These are phyloP conservation scores for Solanum chacoense DNA, from an alignment of 305 asterid species.

Conservation along the genomic window DNA sequence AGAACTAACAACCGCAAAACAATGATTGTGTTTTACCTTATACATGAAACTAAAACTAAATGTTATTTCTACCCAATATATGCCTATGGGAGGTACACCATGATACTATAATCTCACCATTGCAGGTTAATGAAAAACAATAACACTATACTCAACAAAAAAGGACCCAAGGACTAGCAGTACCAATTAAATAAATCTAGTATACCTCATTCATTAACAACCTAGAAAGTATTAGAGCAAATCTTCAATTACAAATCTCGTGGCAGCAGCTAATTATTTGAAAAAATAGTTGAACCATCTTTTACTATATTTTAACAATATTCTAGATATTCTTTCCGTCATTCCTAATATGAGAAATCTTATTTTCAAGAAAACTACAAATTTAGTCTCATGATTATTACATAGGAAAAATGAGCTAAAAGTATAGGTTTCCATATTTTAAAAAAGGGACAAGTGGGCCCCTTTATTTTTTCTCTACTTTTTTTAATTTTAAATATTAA, in stretches of 20 bases:
- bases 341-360: no score
- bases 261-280: neutral
- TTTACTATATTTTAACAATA: neutral
- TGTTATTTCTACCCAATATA: neutral
- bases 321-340: no score
- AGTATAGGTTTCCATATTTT: no score
- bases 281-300: neutral
- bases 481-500: no score
- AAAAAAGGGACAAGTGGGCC: no score
- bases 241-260: neutral
- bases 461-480: no score
- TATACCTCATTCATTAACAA: neutral
- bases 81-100: neutral
- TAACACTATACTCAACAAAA: neutral
- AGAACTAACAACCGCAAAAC: neutral
- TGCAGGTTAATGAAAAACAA: neutral
- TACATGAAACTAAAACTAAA: neutral
- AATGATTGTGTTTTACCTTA: neutral
- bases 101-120: neutral
- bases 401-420: no score
- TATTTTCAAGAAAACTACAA: no score
- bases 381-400: no score
- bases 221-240: neutral
- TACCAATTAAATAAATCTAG: neutral
- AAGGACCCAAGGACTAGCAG: neutral